phyloP scores from a whole-genome alignment of 2,329 filamentous ascomycete genomes.

The Colletotrichum brevisporum region DNA sequence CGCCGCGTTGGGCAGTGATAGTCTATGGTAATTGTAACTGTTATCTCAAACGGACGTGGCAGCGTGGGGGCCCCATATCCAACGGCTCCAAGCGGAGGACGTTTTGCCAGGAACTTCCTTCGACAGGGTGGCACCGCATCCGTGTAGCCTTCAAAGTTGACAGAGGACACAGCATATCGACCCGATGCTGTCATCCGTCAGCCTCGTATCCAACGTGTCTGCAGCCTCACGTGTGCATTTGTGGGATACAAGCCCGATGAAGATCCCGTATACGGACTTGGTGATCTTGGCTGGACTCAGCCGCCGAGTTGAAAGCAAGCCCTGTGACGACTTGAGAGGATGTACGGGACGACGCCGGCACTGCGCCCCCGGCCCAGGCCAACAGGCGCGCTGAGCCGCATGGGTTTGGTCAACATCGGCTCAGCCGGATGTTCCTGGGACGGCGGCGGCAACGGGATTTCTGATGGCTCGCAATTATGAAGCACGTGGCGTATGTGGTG shows the following conservation, averaged over 20 bases:
- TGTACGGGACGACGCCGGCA: constrained; percentile 1
- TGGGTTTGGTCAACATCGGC: not conserved
- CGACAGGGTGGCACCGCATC: constrained; percentile 5
- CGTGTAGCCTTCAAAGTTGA: constrained; percentile 1
- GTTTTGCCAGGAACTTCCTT: constrained; percentile 6
- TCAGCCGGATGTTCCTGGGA: not conserved
- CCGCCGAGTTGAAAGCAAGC: constrained; percentile 10
- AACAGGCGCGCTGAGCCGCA: constrained; percentile 18
- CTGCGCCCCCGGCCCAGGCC: not conserved
- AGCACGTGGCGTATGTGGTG: constrained; percentile 24
- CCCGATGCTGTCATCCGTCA: constrained; percentile 9
- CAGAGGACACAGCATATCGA: not conserved
- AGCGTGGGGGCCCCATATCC: constrained; percentile 4
- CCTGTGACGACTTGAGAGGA: constrained; percentile 19
- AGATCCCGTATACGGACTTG: constrained; percentile 12
- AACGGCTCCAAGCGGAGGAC: not conserved
- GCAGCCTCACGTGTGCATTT: constrained; percentile 6
- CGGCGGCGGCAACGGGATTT: constrained; percentile 1
- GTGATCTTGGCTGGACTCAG: constrained; percentile 7
- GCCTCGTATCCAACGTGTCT: constrained; percentile 5
- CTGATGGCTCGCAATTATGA: constrained; percentile 7
- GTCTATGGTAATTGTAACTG: not conserved
- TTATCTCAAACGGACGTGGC: constrained; percentile 2
- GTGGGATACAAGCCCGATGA: not conserved
- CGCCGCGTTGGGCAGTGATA: constrained; percentile 3